These are phyloP conservation scores for Coniochaeta sp. DNA, from an alignment of 2,329 filamentous ascomycete genomes.

Conservation along the genomic window DNA sequence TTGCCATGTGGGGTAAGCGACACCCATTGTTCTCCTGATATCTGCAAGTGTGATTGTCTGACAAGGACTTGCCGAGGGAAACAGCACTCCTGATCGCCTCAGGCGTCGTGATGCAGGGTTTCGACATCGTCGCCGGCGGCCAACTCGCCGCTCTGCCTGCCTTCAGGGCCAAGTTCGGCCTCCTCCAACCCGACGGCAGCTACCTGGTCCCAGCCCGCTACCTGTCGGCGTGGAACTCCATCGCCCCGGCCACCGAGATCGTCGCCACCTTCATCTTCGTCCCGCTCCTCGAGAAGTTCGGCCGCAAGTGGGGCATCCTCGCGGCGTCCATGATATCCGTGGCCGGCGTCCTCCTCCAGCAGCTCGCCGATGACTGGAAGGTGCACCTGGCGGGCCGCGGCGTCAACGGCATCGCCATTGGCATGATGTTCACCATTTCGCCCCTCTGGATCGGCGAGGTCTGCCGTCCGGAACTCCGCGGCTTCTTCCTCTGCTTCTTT, in stretches of 20 bases:
- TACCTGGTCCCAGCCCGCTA: constrained; percentile 21
- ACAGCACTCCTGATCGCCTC: constrained; percentile 20
- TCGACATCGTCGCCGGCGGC: constrained; percentile 21
- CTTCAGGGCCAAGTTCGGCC: constrained; percentile 20
- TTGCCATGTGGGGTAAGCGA: constrained; percentile 20
- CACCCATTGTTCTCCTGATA: no score
- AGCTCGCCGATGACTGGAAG: constrained; percentile 19
- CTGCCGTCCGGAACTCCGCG: constrained; percentile 26
- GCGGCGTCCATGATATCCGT: neutral
- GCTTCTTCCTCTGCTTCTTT: constrained; percentile 29
- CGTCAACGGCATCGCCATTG: constrained; percentile 20
- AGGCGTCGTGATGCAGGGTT: constrained; percentile 24
- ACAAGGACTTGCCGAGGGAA: no score
- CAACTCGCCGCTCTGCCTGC: constrained; percentile 22
- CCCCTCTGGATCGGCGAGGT: constrained; percentile 31
- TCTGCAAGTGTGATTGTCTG: no score
- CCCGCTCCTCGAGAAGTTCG: constrained; percentile 23
- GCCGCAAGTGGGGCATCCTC: constrained; percentile 16
- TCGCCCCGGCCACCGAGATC: constrained; percentile 19
- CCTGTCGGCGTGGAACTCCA: constrained; percentile 22
- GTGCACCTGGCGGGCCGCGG: constrained; percentile 20
- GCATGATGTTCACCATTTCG: constrained; percentile 28
- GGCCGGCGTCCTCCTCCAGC: constrained; percentile 1
- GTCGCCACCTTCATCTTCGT: constrained; percentile 19
- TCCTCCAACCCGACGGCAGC: constrained; percentile 15